Percentiles rank a stretch among this genome's conserved stretches.
Conservation (phyloP, 2,329 filamentous ascomycete genomes). For the Fusarium musae region DNA sequence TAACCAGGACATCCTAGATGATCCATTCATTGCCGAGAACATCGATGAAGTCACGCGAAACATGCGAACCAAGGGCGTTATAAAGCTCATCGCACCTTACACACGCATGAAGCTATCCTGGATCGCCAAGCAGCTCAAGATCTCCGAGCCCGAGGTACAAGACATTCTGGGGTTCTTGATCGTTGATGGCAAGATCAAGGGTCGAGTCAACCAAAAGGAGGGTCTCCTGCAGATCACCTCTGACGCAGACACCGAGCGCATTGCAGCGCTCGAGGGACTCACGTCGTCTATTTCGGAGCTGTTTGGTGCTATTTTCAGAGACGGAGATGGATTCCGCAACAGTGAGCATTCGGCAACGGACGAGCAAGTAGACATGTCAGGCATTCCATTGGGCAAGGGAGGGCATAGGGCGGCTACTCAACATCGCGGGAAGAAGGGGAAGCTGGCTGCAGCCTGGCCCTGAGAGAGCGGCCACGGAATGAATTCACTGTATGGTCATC, state of each 20-base stretch:
- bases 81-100: slow-evolving; percentile 95
- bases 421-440: slow-evolving; percentile 39
- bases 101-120: slow-evolving; percentile 89
- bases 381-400: slow-evolving; percentile 31
- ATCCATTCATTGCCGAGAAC: slow-evolving; percentile 97
- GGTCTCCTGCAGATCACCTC: slow-evolving; percentile 86
- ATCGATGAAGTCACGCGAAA: slow-evolving; percentile 99
- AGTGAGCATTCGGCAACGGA: slow-evolving; percentile 41
- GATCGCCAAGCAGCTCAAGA: slow-evolving; percentile 88
- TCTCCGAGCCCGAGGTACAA: slow-evolving; percentile 86
- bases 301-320: slow-evolving; percentile 78
- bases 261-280: slow-evolving; percentile 79
- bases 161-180: slow-evolving; percentile 97
- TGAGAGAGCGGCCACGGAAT: slow-evolving; percentile 11
- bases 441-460: slow-evolving; percentile 24
- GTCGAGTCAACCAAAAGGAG: slow-evolving; percentile 88
- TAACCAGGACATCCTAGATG: slow-evolving; percentile 88
- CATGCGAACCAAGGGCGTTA: slow-evolving; percentile 94
- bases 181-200: slow-evolving; percentile 85
- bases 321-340: slow-evolving; percentile 75
- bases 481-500: neutral
- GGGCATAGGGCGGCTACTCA: slow-evolving; percentile 4
- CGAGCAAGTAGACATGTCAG: slow-evolving; percentile 48
- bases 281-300: slow-evolving; percentile 75
- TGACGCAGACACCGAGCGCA: slow-evolving; percentile 77